A percentile compares a stretch with the other conserved stretches of the same genome.
Conservation (phyloP, 1,284 basidiomycete species). For the Dichomitus squalens region DNA sequence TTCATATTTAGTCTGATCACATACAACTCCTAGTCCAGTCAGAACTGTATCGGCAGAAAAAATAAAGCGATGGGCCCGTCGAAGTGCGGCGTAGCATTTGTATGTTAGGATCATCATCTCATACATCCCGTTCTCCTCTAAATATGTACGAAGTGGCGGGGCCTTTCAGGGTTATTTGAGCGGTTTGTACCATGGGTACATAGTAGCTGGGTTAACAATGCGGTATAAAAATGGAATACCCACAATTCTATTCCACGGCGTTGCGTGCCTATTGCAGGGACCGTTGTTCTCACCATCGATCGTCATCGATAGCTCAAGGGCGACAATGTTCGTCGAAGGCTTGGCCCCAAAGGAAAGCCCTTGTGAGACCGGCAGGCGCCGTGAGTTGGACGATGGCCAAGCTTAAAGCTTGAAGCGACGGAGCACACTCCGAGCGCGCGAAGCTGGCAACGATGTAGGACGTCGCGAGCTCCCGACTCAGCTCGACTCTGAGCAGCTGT, state of each 20-base stretch:
- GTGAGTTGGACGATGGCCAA: background rate
- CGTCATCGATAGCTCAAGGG: background rate
- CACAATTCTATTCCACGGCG: too few relatives aligned
- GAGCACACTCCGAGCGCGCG: background rate
- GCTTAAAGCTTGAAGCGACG: background rate
- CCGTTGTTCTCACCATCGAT: too few relatives aligned
- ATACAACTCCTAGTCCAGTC: background rate
- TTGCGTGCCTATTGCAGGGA: too few relatives aligned
- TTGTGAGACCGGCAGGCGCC: background rate
- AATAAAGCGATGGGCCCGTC: background rate
- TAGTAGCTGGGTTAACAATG: too few relatives aligned
- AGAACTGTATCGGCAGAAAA: background rate
- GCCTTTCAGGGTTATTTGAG: too few relatives aligned
- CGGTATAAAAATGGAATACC: too few relatives aligned
- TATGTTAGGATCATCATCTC: background rate
- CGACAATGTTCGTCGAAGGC: background rate
- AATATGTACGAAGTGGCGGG: too few relatives aligned
- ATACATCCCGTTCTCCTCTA: too few relatives aligned
- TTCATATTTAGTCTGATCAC: background rate
- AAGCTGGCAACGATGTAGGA: background rate
- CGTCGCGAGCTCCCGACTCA: background rate
- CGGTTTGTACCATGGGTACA: too few relatives aligned
- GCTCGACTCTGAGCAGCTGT: background rate
- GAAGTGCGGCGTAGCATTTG: background rate
- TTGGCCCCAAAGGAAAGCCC: background rate